Evolutionary conservation across 495 filamentous ascomycete genomes (phyloP).

Genomic region (Penicillium argentinense): DNA sequence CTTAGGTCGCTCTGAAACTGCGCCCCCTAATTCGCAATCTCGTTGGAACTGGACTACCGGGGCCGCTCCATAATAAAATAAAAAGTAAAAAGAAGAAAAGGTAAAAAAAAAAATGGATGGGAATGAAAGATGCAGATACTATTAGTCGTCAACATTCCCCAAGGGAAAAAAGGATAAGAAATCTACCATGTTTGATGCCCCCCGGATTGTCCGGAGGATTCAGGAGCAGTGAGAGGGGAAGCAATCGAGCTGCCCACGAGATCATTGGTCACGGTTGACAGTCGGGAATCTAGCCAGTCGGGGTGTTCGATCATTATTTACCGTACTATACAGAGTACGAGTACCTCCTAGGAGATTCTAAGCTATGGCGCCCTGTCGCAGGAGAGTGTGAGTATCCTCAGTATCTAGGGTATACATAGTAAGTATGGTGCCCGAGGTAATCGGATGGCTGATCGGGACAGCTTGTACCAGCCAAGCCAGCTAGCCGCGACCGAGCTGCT

Average conservation of each 20-base stretch:
- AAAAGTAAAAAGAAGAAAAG: slow-evolving; percentile 5
- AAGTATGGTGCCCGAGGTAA: too few relatives aligned
- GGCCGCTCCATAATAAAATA: slow-evolving; percentile 1
- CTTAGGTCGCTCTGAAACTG: slow-evolving; percentile 18
- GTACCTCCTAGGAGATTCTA: too few relatives aligned
- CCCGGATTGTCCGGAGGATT: too few relatives aligned
- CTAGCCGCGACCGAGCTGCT: slow-evolving; percentile 17
- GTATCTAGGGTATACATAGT: too few relatives aligned
- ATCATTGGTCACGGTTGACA: slow-evolving; percentile 12
- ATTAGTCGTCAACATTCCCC: too few relatives aligned
- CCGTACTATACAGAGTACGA: too few relatives aligned
- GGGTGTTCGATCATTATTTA: too few relatives aligned
- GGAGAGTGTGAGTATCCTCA: background rate
- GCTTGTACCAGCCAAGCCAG: slow-evolving; percentile 15
- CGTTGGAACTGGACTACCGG: background rate
- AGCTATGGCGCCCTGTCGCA: too few relatives aligned
- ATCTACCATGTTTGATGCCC: too few relatives aligned
- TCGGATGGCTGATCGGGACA: too few relatives aligned
- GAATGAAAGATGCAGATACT: too few relatives aligned
- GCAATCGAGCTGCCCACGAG: slow-evolving; percentile 10
- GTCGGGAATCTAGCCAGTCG: slow-evolving; percentile 12
- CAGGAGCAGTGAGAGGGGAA: too few relatives aligned
- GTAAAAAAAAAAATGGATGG: background rate
- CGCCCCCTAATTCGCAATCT: slow-evolving; percentile 14
- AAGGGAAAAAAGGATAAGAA: slow-evolving; percentile 19